These are phyloP conservation scores for Elsinoe ampelina DNA, from an alignment of 2,329 filamentous ascomycete species.

Conservation along the genomic window DNA sequence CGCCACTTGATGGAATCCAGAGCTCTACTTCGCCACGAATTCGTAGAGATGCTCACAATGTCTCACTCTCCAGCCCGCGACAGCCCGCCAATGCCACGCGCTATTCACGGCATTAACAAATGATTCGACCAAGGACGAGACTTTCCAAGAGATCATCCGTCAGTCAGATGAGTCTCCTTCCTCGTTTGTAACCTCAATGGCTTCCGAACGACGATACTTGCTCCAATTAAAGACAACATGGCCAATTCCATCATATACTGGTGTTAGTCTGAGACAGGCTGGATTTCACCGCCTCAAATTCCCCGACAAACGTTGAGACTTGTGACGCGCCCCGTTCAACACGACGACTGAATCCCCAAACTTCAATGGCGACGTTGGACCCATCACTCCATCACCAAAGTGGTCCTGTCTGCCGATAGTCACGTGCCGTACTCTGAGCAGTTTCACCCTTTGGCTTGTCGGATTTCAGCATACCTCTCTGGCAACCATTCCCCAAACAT, in stretches of 20 bases:
- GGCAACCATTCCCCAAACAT: slow-evolving; percentile 5
- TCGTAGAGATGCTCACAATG: neutral
- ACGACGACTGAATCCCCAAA: neutral
- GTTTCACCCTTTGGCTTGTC: neutral
- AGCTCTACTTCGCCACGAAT: neutral
- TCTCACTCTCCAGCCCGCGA: neutral
- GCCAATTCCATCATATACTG: neutral
- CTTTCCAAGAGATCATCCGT: neutral
- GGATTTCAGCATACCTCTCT: neutral
- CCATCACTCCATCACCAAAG: neutral
- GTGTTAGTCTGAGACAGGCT: neutral
- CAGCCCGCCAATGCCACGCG: neutral
- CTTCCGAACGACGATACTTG: too few relatives aligned
- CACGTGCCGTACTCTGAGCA: neutral
- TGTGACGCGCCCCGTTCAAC: neutral
- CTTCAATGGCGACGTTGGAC: neutral
- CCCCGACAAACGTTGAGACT: neutral
- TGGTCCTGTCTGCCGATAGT: neutral
- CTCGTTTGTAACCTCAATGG: neutral
- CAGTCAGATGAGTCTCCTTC: neutral
- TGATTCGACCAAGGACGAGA: neutral
- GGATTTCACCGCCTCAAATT: neutral
- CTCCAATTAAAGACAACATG: neutral
- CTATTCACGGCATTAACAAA: neutral
- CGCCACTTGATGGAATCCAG: neutral